Conservation (phyloP, 2,329 filamentous ascomycete species). For the Colletotrichum australisinense region DNA sequence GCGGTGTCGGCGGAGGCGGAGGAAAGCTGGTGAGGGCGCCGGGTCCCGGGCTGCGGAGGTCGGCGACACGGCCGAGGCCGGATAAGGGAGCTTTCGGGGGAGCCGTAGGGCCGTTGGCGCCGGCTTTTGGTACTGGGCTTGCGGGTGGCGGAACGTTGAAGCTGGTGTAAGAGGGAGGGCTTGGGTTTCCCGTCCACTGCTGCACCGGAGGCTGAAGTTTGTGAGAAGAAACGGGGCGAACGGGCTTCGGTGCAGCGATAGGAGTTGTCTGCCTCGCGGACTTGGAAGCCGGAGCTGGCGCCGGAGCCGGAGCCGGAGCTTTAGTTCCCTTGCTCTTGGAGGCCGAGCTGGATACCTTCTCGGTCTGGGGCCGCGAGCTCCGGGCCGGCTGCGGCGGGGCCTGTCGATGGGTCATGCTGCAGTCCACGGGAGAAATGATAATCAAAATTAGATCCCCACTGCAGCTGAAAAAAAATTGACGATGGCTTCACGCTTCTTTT, state of each 20-base stretch:
- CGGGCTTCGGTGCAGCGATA: conserved; percentile 21
- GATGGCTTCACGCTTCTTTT: conserved; percentile 7
- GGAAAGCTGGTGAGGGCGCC: conserved; percentile 31
- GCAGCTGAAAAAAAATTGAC: neutral
- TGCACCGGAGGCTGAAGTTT: conserved; percentile 5
- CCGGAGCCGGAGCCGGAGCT: neutral
- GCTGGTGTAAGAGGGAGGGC: conserved; percentile 26
- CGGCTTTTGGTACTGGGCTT: conserved; percentile 19
- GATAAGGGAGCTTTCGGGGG: neutral
- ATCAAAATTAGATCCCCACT: neutral
- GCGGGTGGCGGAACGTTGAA: conserved; percentile 24
- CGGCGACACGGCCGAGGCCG: neutral
- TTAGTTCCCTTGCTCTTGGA: neutral
- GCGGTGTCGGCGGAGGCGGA: conserved; percentile 25
- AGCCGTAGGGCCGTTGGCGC: neutral
- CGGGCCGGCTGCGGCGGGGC: conserved; percentile 9
- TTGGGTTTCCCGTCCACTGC: conserved; percentile 16
- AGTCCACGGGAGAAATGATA: neutral
- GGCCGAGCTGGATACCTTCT: neutral
- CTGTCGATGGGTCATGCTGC: conserved; percentile 22
- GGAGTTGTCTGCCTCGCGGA: conserved; percentile 1
- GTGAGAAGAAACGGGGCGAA: conserved; percentile 12
- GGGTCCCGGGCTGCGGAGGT: conserved; percentile 24
- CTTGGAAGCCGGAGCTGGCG: conserved; percentile 3
- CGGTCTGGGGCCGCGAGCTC: conserved; percentile 20